Evolutionary conservation across 352 stramenopile species (phyloP).

Genomic region (Phytophthora capsici): DNA sequence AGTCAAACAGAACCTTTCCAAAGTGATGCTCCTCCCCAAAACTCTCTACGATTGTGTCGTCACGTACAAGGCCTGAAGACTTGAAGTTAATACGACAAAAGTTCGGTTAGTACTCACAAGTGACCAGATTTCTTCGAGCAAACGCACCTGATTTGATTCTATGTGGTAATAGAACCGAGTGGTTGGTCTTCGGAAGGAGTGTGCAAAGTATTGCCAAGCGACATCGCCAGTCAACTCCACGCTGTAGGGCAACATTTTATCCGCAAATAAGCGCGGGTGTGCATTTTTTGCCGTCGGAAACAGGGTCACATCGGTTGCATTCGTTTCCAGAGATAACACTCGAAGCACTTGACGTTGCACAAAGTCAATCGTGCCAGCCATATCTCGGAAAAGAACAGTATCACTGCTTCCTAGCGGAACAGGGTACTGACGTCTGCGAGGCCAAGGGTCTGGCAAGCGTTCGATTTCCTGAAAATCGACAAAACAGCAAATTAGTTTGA

Average conservation of each 20-base stretch:
- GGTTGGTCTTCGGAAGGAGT: slow-evolving; percentile 30
- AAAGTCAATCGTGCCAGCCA: slow-evolving; percentile 30
- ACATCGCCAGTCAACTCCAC: slow-evolving; percentile 33
- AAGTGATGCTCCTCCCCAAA: slow-evolving; percentile 52
- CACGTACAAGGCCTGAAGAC: slow-evolving; percentile 10
- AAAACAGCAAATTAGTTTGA: too few relatives aligned
- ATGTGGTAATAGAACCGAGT: slow-evolving; percentile 39
- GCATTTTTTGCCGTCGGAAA: slow-evolving; percentile 6
- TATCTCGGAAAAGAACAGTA: slow-evolving; percentile 26
- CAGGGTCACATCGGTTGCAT: slow-evolving; percentile 1
- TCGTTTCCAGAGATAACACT: slow-evolving; percentile 22
- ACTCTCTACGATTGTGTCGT: slow-evolving; percentile 65
- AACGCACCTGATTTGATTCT: slow-evolving; percentile 16
- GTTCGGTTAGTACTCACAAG: background rate
- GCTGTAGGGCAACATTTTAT: slow-evolving; percentile 45
- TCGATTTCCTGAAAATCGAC: slow-evolving; percentile 4
- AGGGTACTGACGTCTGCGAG: slow-evolving; percentile 27
- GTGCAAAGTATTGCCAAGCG: slow-evolving; percentile 42
- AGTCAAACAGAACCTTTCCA: slow-evolving; percentile 42
- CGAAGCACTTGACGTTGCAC: slow-evolving; percentile 40
- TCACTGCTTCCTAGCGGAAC: slow-evolving; percentile 23
- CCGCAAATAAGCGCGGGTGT: slow-evolving; percentile 35
- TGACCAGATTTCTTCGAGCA: background rate
- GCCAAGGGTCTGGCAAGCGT: slow-evolving; percentile 4
- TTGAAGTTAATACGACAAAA: background rate